Base-by-base conservation (phyloP, 2,329 filamentous ascomycete genomes). In the Neonectria magnoliae region DNA sequence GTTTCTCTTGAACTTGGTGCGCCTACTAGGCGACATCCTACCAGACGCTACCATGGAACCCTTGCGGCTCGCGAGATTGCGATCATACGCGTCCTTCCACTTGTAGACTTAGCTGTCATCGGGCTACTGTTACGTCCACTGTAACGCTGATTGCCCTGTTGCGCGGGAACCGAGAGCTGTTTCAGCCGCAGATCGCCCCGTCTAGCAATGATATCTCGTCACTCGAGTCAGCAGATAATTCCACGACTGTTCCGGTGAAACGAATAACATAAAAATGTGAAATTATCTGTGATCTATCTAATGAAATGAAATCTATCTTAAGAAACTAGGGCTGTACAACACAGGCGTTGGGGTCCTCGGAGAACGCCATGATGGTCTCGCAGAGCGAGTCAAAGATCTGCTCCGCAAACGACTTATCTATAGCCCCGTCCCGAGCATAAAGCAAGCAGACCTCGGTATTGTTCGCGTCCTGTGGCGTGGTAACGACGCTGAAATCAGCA, bases 401-500 rank as follows among this genome's bases (percentile, higher is more conserved):
- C 10, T 70, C 33, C 13, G 56, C 53, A 18, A 63, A 51, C 2
- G n/a, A 38, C 14, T n/a, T 3, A 1, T 38, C 53, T 13, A 60
- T 27, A 29, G 10, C 25, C 18, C 67, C 55, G 8, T 66, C 65
- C 9, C 47, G 25, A 10, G 62, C 51, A 25, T 69, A 73, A 9
- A 71, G 33, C 33, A 73, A 57, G 36, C 71, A 73, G 1, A 73
- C 63, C 13, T 73, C 71, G 7, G 62, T 64, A 4, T 9, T 67
- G 4, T 50, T 47, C 0, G 45, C 36, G 29, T 66, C 53, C 2
- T 57, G 55, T 5, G 71, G 71, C 2, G 71, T 73, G 4, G 71
- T 73, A 6, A 73, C 66, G 16, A 73, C 61, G 13, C 69, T 73
- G 3, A 73, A 55, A 44, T 73, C 71, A 47, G 68, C 68, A 2